A percentile compares a stretch with the other conserved stretches of the same genome.
These are phyloP conservation scores for Hypoxylon intermedium DNA, from an alignment of 495 filamentous ascomycete genomes.

Conservation along the genomic window DNA sequence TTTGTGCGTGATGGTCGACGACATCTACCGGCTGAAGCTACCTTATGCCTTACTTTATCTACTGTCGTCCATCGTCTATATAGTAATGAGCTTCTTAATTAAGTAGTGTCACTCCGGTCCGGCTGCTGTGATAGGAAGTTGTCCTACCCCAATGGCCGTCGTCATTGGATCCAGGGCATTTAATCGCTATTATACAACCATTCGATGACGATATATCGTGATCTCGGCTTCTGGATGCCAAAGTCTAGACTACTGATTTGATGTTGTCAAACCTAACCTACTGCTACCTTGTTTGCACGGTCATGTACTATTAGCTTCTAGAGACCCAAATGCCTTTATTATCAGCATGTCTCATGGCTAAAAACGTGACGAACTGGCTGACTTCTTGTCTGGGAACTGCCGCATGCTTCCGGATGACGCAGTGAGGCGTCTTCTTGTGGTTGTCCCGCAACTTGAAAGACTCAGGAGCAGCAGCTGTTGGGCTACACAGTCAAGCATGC, in stretches of 20 bases:
- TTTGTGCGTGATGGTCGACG: not conserved
- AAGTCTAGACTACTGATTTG: conserved; percentile 1
- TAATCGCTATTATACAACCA: conserved; percentile 13
- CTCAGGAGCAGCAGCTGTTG: not conserved
- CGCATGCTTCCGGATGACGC: conserved; percentile 5
- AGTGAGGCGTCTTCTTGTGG: not conserved
- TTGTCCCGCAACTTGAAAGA: not conserved
- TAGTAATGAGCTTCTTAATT: conserved; percentile 11
- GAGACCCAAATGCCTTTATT: not conserved
- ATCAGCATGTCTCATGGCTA: not conserved
- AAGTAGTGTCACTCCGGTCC: conserved; percentile 6
- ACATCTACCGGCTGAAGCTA: conserved; percentile 9
- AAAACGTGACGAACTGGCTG: conserved; percentile 7
- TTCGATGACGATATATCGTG: conserved; percentile 11
- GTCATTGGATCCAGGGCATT: not conserved
- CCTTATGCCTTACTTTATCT: conserved; percentile 3
- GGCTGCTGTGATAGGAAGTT: conserved; percentile 7
- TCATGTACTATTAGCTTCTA: conserved; percentile 5
- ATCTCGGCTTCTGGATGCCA: not conserved
- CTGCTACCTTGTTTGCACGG: conserved; percentile 8
- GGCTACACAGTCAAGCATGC: conserved; percentile 3
- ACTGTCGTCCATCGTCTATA: conserved; percentile 2
- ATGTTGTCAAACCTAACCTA: conserved; percentile 16
- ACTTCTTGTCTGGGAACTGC: conserved; percentile 3
- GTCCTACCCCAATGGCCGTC: conserved; percentile 17